Conservation (phyloP, 1,139 yeast genomes). For the Saccharomyces hybrid region DNA sequence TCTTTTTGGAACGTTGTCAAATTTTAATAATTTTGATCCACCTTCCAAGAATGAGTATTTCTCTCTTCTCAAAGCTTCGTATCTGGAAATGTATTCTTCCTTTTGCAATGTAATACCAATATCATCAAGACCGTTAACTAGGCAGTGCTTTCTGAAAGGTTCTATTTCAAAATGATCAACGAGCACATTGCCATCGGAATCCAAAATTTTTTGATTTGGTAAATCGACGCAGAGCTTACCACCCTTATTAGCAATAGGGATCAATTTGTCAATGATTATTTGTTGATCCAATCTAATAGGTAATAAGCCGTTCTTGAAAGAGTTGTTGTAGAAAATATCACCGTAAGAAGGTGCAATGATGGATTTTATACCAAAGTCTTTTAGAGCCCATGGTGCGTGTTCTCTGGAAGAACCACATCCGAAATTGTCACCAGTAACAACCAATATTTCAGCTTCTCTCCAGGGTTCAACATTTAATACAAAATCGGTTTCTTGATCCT, state of each 20-base stretch:
- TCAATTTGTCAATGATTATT: conserved; percentile 57
- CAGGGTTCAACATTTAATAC: conserved; percentile 80
- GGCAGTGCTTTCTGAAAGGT: conserved; percentile 87
- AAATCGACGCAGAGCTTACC: conserved; percentile 70
- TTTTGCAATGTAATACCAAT: conserved; percentile 92
- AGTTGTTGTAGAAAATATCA: conserved; percentile 94
- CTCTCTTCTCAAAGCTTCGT: conserved; percentile 68
- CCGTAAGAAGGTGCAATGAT: conserved; percentile 98
- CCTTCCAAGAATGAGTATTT: conserved; percentile 89
- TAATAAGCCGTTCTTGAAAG: conserved; percentile 88
- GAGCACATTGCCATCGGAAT: conserved; percentile 62
- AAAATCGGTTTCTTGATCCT: conserved; percentile 78
- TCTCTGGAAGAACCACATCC: conserved; percentile 99
- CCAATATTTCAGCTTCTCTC: conserved; percentile 69
- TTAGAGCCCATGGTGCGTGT: conserved; percentile 99
- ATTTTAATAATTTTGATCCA: conserved; percentile 60
- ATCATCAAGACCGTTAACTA: conserved; percentile 91
- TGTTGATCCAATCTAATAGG: conserved; percentile 84
- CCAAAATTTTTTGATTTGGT: conserved; percentile 74
- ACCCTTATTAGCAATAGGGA: conserved; percentile 74
- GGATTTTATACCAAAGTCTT: conserved; percentile 92
- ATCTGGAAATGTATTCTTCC: conserved; percentile 64
- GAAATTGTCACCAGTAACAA: conserved; percentile 93
- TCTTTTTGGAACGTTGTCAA: conserved; percentile 43
- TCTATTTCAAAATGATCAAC: conserved; percentile 83